Evolutionary conservation across 257 asterid species (phyloP).

Genomic region (Salvia hispanica): DNA sequence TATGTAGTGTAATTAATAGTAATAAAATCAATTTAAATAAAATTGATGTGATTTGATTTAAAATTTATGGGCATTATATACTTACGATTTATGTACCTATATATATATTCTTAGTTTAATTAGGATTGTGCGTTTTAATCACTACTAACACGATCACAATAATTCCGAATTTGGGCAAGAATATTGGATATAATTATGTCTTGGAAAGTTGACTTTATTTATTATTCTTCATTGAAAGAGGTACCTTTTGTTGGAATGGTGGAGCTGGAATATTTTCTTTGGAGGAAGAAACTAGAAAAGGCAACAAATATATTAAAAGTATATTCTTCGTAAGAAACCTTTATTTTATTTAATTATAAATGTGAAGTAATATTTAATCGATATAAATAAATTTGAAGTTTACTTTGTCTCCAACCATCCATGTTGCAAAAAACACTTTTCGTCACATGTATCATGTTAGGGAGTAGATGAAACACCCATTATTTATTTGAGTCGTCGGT

Average conservation of each 20-base stretch:
- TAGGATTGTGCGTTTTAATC: background rate
- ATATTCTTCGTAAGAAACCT: background rate
- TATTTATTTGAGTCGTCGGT: too few species aligned
- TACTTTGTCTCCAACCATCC: slow-evolving; percentile 22
- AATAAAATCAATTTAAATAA: too few species aligned
- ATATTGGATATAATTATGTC: background rate
- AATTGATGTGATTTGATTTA: too few species aligned
- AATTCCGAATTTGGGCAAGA: background rate
- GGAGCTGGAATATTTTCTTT: slow-evolving; percentile 24
- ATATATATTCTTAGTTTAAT: too few species aligned
- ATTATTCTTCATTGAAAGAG: background rate
- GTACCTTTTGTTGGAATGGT: slow-evolving; percentile 1
- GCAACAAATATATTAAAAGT: background rate
- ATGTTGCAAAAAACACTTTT: slow-evolving; percentile 24
- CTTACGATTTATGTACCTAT: too few species aligned
- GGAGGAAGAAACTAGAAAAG: background rate
- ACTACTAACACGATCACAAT: background rate
- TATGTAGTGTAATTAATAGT: too few species aligned
- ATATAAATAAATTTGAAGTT: background rate
- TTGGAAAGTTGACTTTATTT: background rate
- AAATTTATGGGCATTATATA: too few species aligned
- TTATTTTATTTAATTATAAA: background rate
- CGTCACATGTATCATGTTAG: slow-evolving; percentile 34
- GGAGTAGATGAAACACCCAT: slow-evolving; percentile 6
- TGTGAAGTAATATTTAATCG: background rate